phyloP scores from a whole-genome alignment of 2,329 filamentous ascomycete species.

The Fusarium anguioides region DNA sequence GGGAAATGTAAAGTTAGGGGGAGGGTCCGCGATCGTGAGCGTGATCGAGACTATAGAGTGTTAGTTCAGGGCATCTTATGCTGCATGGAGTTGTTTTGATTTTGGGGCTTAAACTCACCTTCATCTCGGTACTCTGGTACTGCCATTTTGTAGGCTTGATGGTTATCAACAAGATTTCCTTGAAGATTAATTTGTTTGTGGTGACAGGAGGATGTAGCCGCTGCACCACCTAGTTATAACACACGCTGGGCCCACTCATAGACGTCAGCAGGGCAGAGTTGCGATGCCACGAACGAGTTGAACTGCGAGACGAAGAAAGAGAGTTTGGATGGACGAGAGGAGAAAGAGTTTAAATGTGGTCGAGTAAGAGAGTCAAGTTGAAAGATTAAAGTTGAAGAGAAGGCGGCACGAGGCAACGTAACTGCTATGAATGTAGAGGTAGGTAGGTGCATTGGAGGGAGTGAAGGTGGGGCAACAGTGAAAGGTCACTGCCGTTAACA shows the following conservation, averaged over 20 bases:
- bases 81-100: background rate
- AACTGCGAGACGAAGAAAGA: background rate
- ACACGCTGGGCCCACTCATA: conserved; percentile 3
- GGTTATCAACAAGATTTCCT: background rate
- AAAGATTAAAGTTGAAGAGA: conserved; percentile 15
- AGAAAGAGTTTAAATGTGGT: background rate
- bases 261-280: conserved; percentile 32
- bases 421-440: conserved; percentile 38
- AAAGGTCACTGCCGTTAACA: conserved; percentile 46
- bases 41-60: conserved; percentile 47
- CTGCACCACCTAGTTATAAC: background rate
- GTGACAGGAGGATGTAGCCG: no score
- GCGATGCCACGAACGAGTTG: background rate
- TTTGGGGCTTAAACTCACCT: conserved; percentile 27
- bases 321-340: background rate
- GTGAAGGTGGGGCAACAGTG: conserved; percentile 47
- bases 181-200: background rate
- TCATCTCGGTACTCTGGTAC: conserved; percentile 43
- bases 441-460: no score
- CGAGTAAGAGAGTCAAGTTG: background rate
- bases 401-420: conserved; percentile 16
- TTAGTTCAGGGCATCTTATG: conserved; percentile 15
- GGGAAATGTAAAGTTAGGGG: conserved; percentile 35
- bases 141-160: conserved; percentile 30
- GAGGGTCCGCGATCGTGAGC: conserved; percentile 42